A percentile compares a stretch with the other conserved stretches of the same genome.
Conservation (phyloP, 164 flowering plant genomes). For the Liquidambar formosana region DNA sequence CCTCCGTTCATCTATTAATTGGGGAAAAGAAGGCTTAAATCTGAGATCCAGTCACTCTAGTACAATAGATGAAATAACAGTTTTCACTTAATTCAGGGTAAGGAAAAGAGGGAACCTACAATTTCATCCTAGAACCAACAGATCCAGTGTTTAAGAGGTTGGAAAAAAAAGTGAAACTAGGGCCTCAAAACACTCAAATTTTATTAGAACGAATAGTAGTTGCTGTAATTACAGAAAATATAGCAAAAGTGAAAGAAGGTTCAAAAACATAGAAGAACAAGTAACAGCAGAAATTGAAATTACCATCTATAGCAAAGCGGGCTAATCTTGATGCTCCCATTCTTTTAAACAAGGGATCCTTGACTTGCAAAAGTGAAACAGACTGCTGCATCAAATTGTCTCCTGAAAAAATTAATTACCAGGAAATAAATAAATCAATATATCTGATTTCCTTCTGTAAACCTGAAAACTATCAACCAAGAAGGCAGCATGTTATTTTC, state of each 20-base stretch:
- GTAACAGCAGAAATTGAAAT: neutral
- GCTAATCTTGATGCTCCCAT: conserved; percentile 94
- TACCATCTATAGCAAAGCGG: conserved; percentile 91
- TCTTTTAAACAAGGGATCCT: conserved; percentile 93
- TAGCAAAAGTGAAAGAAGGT: neutral
- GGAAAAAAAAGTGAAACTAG: too few species aligned
- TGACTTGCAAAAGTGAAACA: conserved; percentile 73
- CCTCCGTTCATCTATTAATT: conserved; percentile 53
- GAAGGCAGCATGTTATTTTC: neutral
- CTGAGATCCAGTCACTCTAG: too few species aligned
- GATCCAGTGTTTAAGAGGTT: too few species aligned
- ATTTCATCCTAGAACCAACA: too few species aligned
- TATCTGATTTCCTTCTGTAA: neutral
- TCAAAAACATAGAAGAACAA: neutral
- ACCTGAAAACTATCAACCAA: neutral
- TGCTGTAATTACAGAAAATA: neutral
- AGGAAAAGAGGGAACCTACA: too few species aligned
- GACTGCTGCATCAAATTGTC: conserved; percentile 86
- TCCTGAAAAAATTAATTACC: conserved; percentile 41
- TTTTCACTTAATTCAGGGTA: too few species aligned
- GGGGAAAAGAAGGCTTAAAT: too few species aligned
- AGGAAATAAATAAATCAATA: neutral
- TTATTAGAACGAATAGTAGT: neutral
- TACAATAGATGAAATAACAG: too few species aligned
- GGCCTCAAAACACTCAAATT: too few species aligned